Conservation (phyloP, 257 asterid genomes). For the Knoxia roxburghii region DNA sequence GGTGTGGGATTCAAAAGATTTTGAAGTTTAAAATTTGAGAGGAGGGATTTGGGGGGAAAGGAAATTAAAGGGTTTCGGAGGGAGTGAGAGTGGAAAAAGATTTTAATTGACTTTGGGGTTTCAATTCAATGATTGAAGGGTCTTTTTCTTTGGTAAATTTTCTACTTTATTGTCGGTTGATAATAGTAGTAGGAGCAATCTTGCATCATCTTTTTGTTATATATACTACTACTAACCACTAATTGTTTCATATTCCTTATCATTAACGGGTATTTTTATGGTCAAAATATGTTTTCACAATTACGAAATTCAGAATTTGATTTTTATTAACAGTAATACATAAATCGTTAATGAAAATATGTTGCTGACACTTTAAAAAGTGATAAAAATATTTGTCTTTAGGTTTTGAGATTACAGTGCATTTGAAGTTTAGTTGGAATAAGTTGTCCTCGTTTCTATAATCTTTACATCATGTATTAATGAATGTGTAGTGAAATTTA, state of each 20-base stretch:
- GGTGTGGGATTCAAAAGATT: slow-evolving; percentile 5
- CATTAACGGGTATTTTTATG: too few species aligned
- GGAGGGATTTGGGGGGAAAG: slow-evolving; percentile 2
- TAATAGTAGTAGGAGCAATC: neutral
- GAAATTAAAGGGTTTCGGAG: slow-evolving; percentile 3
- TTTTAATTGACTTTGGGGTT: neutral
- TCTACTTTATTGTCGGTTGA: slow-evolving; percentile 10
- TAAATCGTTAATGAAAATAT: too few species aligned
- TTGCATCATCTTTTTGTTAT: neutral
- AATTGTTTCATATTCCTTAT: neutral
- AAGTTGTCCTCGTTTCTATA: too few species aligned
- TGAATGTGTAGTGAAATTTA: too few species aligned
- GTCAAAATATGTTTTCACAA: too few species aligned
- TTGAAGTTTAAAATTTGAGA: neutral
- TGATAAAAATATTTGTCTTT: too few species aligned
- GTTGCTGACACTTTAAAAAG: too few species aligned
- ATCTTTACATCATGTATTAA: too few species aligned
- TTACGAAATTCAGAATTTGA: too few species aligned
- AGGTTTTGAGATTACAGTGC: too few species aligned
- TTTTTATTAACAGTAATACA: too few species aligned
- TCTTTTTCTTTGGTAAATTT: neutral
- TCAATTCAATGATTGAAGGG: slow-evolving; percentile 17
- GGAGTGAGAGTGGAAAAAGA: slow-evolving; percentile 3
- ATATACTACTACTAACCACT: neutral
- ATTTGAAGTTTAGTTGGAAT: too few species aligned